phyloP scores from a whole-genome alignment of 2,329 filamentous ascomycete genomes.

The Colletotrichum gigasporum region DNA sequence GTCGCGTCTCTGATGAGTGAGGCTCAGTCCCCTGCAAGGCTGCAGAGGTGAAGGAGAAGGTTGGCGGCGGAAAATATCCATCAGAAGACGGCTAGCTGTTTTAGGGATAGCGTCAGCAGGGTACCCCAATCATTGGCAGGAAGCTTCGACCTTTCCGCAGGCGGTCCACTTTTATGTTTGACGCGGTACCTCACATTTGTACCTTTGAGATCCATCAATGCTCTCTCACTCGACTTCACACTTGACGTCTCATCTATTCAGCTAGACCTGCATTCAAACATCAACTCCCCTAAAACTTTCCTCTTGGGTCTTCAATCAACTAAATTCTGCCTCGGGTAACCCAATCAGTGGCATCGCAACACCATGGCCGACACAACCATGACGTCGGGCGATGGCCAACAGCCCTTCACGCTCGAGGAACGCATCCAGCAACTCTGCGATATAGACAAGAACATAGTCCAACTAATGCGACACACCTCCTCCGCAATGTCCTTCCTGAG shows the following conservation, averaged over 20 bases:
- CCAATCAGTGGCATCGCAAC: not conserved
- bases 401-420: conserved; percentile 77
- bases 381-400: conserved; percentile 40
- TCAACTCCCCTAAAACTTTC: no score
- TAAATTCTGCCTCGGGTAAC: no score
- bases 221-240: not conserved
- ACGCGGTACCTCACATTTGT: conserved; percentile 9
- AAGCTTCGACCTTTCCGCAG: not conserved
- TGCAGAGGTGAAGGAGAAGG: conserved; percentile 13
- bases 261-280: not conserved
- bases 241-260: not conserved
- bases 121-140: conserved; percentile 2
- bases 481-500: conserved; percentile 53
- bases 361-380: conserved; percentile 28
- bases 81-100: not conserved
- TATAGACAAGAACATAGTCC: conserved; percentile 71
- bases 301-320: no score
- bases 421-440: conserved; percentile 83
- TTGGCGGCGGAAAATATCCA: conserved; percentile 31
- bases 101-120: not conserved
- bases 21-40: conserved; percentile 27
- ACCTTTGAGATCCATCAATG: conserved; percentile 1
- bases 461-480: conserved; percentile 55
- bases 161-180: not conserved
- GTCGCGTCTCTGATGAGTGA: conserved; percentile 25